Evolutionary conservation across 768 basidiomycete genomes (phyloP).

Genomic region (Trametes cubensis): DNA sequence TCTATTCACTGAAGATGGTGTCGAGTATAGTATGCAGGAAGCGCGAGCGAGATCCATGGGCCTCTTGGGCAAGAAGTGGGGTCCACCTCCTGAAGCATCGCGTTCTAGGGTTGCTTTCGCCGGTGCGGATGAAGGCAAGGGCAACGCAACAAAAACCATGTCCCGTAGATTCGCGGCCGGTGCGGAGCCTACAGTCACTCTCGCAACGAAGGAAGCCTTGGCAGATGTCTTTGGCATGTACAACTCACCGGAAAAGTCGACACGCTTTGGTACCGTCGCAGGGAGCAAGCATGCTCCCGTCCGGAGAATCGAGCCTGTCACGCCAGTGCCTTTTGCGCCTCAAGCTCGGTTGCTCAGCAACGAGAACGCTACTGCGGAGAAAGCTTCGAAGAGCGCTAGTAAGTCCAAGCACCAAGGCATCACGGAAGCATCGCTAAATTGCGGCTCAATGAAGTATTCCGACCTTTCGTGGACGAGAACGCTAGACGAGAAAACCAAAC

Average conservation of each 20-base stretch:
- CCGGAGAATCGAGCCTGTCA: conserved; percentile 64
- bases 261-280: conserved; percentile 46
- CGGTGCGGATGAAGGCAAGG: conserved; percentile 49
- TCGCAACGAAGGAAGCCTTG: conserved; percentile 95
- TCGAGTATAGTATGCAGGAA: conserved; percentile 87
- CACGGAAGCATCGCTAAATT: background rate
- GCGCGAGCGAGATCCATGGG: conserved; percentile 81
- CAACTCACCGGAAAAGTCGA: conserved; percentile 84
- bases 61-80: conserved; percentile 84
- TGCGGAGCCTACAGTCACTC: conserved; percentile 86
- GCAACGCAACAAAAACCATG: conserved; percentile 30
- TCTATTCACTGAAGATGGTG: conserved; percentile 72
- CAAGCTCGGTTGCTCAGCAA: conserved; percentile 25
- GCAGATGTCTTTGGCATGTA: conserved; percentile 96
- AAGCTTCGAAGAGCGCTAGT: conserved; percentile 40
- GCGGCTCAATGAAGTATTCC: conserved; percentile 48
- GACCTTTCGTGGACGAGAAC: conserved; percentile 72
- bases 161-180: conserved; percentile 47
- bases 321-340: conserved; percentile 29
- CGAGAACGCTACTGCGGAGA: conserved; percentile 34
- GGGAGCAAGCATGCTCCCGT: conserved; percentile 78
- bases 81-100: conserved; percentile 54
- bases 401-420: background rate
- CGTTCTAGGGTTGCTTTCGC: conserved; percentile 56
- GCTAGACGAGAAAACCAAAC: conserved; percentile 47